Evolutionary conservation across 2,329 filamentous ascomycete species (phyloP).

Genomic region (Aspergillus sclerotialis): DNA sequence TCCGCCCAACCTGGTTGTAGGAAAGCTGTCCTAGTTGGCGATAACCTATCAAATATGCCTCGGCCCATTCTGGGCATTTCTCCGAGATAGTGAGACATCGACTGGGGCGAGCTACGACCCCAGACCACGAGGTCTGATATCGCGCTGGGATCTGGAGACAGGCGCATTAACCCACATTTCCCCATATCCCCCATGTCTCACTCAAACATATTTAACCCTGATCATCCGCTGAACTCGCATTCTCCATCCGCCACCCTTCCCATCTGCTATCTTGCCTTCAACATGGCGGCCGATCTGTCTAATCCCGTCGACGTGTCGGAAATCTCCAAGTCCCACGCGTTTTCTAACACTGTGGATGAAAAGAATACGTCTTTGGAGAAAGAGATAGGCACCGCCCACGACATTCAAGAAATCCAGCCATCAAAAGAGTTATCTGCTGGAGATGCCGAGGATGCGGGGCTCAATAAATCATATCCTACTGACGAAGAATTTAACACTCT

Average conservation of each 20-base stretch:
- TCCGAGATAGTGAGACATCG: background rate
- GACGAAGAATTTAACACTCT: conserved; percentile 27
- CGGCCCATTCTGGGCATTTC: background rate
- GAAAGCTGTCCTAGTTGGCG: no score
- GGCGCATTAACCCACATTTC: background rate
- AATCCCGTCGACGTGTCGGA: conserved; percentile 19
- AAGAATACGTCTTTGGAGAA: background rate
- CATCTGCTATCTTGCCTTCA: conserved; percentile 1
- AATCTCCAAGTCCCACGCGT: conserved; percentile 14
- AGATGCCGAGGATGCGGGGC: conserved; percentile 3
- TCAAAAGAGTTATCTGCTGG: background rate
- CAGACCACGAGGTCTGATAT: background rate
- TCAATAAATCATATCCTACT: conserved; percentile 17
- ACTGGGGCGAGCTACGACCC: background rate
- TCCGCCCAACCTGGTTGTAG: no score
- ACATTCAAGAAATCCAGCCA: conserved; percentile 7
- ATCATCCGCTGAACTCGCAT: background rate
- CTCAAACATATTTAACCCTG: background rate
- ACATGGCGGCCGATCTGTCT: conserved; percentile 16
- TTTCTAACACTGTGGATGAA: conserved; percentile 8
- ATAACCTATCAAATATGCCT: no score
- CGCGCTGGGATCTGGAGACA: background rate
- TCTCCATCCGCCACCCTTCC: background rate
- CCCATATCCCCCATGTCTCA: background rate
- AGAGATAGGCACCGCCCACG: conserved; percentile 1